Evolutionary conservation across 1,139 yeast genomes (phyloP).

Genomic region (Sugiyamaella pinicola): DNA sequence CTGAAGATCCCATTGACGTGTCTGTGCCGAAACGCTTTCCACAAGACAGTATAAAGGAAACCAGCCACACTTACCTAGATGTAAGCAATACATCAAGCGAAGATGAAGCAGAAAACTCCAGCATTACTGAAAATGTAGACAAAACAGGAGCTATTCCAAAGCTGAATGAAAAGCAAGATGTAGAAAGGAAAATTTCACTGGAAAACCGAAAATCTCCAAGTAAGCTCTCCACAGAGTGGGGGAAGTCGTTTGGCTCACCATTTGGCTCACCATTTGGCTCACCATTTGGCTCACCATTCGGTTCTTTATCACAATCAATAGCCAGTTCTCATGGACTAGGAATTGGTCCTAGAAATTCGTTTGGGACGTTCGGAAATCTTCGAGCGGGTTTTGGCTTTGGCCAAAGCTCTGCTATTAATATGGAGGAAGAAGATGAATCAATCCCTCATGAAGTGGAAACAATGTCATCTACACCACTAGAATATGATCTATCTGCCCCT

Average conservation of each 20-base stretch:
- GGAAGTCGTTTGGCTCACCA: background rate
- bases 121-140: too few relatives aligned
- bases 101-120: background rate
- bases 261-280: constrained; percentile 4
- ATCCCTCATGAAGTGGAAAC: constrained; percentile 1
- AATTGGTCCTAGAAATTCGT: constrained; percentile 2
- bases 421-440: background rate
- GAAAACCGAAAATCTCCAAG: too few relatives aligned
- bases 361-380: constrained; percentile 18
- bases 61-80: too few relatives aligned
- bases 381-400: constrained; percentile 21
- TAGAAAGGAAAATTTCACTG: background rate
- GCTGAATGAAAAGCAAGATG: background rate
- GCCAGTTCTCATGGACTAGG: constrained; percentile 4
- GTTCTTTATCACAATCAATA: background rate
- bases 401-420: background rate
- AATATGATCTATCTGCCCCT: background rate
- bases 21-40: too few relatives aligned
- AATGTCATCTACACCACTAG: background rate
- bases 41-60: too few relatives aligned
- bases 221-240: background rate
- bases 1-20: too few relatives aligned
- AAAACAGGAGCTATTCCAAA: too few relatives aligned
- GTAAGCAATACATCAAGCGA: too few relatives aligned
- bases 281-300: constrained; percentile 5